Evolutionary conservation across 345 rosid species (phyloP), one percentile per base, ranked within the genome.

Genomic region (Camelina neglecta): DNA sequence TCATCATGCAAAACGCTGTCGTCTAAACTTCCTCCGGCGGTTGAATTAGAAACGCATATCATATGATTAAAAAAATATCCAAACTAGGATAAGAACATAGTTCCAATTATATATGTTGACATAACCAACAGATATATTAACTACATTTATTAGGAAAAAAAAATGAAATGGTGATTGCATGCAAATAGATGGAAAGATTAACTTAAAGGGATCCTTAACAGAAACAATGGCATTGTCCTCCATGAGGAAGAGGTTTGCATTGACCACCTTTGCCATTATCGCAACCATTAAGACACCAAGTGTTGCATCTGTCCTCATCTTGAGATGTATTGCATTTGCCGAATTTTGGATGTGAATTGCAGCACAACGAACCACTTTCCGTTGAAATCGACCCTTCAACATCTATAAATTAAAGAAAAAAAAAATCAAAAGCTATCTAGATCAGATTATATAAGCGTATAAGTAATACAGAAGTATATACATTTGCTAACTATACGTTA

Each of bases 211-310:
- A 31, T 70, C 44, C 18, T 63, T 62, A 54, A 55, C 71, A 73
- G 0, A 1, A 31, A 20, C 71, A 73, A 33, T 73, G 65, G 29
- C 71, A 54, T 59, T 71, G 21, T 71, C 20, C 15, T 47, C 59
- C 58, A 59, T 13, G 33, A 59, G 35, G 47, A 59, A 47, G 58
- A 58, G 9, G 66, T 51, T 74, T 74, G 71, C 77, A 74, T 3
- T 0, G 48, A 11, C 72, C 71, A 20, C 72, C 65, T 57, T 56
- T 74, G 26, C 64, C 57, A 47, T 73, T 73, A 47, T 26, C 54
- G 21, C 77, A 65, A 6, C 69, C 54, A 1, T 20, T 8, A 39
- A 24, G 69, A 41, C 69, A 72, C 55, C 76, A 73, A 8, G 1
- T 26, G 63, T 53, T 63, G 55, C 76, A 63, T 51, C n/a, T 38